These are phyloP conservation scores for Boletus tylopilopsis DNA, from an alignment of 768 basidiomycete genomes.

Conservation along the genomic window DNA sequence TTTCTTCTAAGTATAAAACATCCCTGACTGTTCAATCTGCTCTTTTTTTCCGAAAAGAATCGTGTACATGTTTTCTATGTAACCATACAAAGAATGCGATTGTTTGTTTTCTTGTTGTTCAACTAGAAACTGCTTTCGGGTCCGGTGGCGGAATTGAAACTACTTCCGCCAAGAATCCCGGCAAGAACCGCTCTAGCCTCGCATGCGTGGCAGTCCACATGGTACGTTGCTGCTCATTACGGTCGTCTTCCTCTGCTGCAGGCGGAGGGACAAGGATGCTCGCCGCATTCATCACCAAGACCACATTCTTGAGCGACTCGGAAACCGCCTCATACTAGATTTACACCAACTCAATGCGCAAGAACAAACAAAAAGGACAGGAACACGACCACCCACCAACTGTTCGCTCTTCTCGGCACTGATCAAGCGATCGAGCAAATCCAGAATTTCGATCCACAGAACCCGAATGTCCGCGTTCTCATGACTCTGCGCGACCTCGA, in stretches of 20 bases:
- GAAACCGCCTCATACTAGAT: constrained; percentile 88
- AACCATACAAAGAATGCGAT: constrained; percentile 1
- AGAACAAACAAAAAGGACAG: background rate
- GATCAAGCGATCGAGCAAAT: constrained; percentile 87
- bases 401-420: constrained; percentile 80
- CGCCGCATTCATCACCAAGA: constrained; percentile 93
- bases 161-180: constrained; percentile 79
- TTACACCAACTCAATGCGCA: constrained; percentile 6
- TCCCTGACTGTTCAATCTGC: background rate
- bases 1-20: constrained; percentile 38
- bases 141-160: constrained; percentile 41
- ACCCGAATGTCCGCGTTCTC: constrained; percentile 60
- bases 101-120: constrained; percentile 4
- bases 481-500: constrained; percentile 69
- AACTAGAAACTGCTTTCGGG: constrained; percentile 12
- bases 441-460: constrained; percentile 87
- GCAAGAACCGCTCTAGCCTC: constrained; percentile 86
- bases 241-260: constrained; percentile 39
- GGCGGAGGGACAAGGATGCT: constrained; percentile 68
- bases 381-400: constrained; percentile 48
- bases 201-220: constrained; percentile 86
- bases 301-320: constrained; percentile 94
- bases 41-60: background rate
- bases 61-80: constrained; percentile 2
- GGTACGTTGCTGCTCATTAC: constrained; percentile 58